Conservation (phyloP, 495 filamentous ascomycete genomes). For the Lindgomyces ingoldianus region DNA sequence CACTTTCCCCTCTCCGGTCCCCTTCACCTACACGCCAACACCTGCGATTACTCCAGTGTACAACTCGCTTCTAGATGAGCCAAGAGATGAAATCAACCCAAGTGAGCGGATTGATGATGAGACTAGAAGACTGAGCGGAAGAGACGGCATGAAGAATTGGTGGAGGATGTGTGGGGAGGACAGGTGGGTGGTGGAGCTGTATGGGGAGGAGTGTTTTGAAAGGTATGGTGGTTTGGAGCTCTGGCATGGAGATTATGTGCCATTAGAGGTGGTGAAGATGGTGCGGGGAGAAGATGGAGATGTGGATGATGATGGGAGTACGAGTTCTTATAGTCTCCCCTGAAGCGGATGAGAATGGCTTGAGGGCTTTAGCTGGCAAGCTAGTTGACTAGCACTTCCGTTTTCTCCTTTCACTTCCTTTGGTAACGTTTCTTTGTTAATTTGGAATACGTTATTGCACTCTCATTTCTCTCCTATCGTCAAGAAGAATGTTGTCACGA, state of each 20-base stretch:
- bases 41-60: neutral
- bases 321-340: neutral
- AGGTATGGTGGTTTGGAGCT: constrained; percentile 28
- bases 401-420: too few species aligned
- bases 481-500: too few species aligned
- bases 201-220: constrained; percentile 33
- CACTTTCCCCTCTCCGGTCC: neutral
- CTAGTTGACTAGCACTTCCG: too few species aligned
- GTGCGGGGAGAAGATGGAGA: constrained; percentile 17
- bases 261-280: constrained; percentile 18
- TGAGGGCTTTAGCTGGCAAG: too few species aligned
- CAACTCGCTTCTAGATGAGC: constrained; percentile 1
- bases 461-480: too few species aligned
- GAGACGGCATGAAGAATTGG: constrained; percentile 1
- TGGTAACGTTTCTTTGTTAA: too few species aligned
- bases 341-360: too few species aligned
- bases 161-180: too few species aligned
- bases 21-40: neutral
- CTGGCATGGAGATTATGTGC: constrained; percentile 14
- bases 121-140: neutral
- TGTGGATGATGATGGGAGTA: constrained; percentile 3
- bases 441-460: too few species aligned
- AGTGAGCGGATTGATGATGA: neutral
- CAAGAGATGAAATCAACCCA: neutral
- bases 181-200: constrained; percentile 28